Evolutionary conservation across 345 rosid species (phyloP).

Genomic region (Erodium maritimum): DNA sequence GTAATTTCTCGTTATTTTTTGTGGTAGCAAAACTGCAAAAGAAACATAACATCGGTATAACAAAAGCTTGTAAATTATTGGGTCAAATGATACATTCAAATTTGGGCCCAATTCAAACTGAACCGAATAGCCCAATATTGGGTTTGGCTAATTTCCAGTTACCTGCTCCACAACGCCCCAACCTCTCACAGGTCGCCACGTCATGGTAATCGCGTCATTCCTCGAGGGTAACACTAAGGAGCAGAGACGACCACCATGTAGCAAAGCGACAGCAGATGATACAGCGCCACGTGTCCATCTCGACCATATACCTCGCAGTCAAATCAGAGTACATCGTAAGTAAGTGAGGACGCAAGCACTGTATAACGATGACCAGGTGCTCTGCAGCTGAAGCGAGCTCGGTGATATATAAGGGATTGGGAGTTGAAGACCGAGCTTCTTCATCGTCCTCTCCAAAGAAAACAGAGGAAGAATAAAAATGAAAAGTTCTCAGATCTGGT

Average conservation of each 20-base stretch:
- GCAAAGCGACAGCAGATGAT: not conserved
- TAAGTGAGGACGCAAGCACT: not conserved
- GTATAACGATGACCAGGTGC: not conserved
- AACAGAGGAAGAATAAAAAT: conserved; percentile 15
- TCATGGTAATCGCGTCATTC: conserved; percentile 4
- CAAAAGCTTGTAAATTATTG: too few species aligned
- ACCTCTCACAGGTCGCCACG: conserved; percentile 10
- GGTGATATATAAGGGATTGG: not conserved
- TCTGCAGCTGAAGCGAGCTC: too few species aligned
- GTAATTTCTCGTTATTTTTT: too few species aligned
- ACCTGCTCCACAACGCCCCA: not conserved
- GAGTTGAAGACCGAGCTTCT: not conserved
- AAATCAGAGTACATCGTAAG: not conserved
- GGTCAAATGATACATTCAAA: too few species aligned
- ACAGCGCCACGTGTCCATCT: not conserved
- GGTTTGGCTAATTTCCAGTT: too few species aligned
- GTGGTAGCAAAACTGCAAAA: too few species aligned
- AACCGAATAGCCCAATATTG: too few species aligned
- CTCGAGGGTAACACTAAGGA: not conserved
- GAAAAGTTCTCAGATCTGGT: conserved; percentile 68
- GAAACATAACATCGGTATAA: too few species aligned
- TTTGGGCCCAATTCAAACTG: too few species aligned
- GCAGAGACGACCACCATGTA: not conserved
- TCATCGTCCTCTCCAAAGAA: not conserved
- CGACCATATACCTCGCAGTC: not conserved